These are phyloP conservation scores for Medakamo hakoo DNA, from an alignment of 139 green algal genomes.

Conservation along the genomic window DNA sequence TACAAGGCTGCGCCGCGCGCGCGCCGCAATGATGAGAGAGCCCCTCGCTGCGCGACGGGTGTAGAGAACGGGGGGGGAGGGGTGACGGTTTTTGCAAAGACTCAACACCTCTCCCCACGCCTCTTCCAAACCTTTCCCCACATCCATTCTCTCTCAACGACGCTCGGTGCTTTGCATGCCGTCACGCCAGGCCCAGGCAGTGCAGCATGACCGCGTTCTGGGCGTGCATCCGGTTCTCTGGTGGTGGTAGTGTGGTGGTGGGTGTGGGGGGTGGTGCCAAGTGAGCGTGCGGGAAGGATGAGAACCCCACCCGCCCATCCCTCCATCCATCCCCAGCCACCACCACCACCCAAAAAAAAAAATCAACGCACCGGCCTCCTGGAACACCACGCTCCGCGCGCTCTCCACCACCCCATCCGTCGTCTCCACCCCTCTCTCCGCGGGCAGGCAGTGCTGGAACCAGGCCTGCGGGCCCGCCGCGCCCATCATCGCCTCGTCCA, in stretches of 20 bases:
- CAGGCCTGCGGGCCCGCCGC: constrained; percentile 60
- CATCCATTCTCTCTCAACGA: no score
- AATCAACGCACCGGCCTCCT: no score
- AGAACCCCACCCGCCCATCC: constrained; percentile 4
- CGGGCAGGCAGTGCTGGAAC: constrained; percentile 98
- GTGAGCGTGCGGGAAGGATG: no score
- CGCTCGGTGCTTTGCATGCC: no score
- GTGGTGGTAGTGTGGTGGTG: constrained; percentile 57
- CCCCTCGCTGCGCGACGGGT: no score
- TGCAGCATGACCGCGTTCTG: constrained; percentile 87
- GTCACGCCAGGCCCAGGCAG: constrained; percentile 14
- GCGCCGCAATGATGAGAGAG: no score
- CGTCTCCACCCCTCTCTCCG: constrained; percentile 77
- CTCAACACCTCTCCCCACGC: no score
- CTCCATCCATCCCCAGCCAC: constrained; percentile 44
- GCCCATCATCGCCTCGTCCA: constrained; percentile 73
- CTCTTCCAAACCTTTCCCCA: no score
- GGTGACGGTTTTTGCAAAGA: no score
- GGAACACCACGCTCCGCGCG: constrained; percentile 54
- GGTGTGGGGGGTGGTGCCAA: not conserved
- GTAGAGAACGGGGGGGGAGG: no score
- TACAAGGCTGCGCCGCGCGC: no score
- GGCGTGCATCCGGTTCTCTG: constrained; percentile 93
- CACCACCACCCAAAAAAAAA: no score
- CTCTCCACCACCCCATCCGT: constrained; percentile 88